Evolutionary conservation across 2,329 filamentous ascomycete species (phyloP).

Genomic region (Pyrenochaeta sp.): DNA sequence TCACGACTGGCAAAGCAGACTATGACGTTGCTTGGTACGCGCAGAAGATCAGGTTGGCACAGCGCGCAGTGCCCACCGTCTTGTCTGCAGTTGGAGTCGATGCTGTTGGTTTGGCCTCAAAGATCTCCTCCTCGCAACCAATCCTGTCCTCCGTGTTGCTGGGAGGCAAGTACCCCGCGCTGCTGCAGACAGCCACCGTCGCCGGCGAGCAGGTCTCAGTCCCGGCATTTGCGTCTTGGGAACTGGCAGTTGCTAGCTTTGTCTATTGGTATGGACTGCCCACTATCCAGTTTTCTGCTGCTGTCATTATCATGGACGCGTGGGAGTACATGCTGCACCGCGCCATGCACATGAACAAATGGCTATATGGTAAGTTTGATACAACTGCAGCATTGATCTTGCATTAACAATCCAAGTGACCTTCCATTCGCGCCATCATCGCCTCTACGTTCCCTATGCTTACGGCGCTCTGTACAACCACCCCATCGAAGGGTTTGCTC

Average conservation of each 20-base stretch:
- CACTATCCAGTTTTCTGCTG: constrained; percentile 76
- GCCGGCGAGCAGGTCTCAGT: constrained; percentile 59
- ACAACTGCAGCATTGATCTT: neutral
- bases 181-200: constrained; percentile 66
- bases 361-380: constrained; percentile 82
- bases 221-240: constrained; percentile 84
- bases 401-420: constrained; percentile 62
- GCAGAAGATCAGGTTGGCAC: constrained; percentile 77
- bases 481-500: constrained; percentile 88
- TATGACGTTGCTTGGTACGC: constrained; percentile 93
- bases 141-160: constrained; percentile 76
- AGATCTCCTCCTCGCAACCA: constrained; percentile 73
- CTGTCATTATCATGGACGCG: constrained; percentile 81
- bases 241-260: constrained; percentile 73
- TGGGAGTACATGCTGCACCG: constrained; percentile 99
- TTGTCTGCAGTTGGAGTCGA: constrained; percentile 79
- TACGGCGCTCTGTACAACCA: constrained; percentile 98
- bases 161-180: constrained; percentile 80
- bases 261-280: constrained; percentile 85
- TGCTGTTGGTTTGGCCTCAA: constrained; percentile 76
- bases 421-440: constrained; percentile 95
- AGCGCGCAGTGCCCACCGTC: constrained; percentile 76
- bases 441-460: constrained; percentile 95
- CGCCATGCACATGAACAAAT: constrained; percentile 96
- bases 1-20: constrained; percentile 77